Base-by-base conservation (phyloP, 768 basidiomycete species). In the Atractiella rhizophila region DNA sequence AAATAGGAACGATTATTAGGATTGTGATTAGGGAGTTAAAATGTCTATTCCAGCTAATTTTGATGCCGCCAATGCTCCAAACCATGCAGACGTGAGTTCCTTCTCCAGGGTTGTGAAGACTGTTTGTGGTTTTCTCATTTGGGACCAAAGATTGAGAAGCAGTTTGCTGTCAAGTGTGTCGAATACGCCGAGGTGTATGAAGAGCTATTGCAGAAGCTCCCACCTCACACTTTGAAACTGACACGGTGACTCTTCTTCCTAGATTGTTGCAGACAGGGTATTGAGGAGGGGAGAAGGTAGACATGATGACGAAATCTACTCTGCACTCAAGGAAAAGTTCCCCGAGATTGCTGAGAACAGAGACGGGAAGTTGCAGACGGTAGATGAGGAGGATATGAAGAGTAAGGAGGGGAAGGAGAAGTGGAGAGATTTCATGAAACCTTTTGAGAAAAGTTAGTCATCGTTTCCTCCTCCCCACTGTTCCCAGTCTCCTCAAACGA, bases 141-240 rank as follows among this genome's bases (percentile, higher is more conserved):
- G n/a, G n/a, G n/a, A n/a, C n/a, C n/a, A n/a, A n/a, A 83, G 80
- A 88, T 98, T 47, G 88, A 94, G 64, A 86, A 85, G 68, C 85
- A 91, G 76, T 83, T 85, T 56, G 81, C 81, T 20, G 88, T 98
- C 42, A 81, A 76, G 58, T 81, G 83, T 11, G 85, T 96, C 38
- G 86, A 98, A 57, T 83, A 96, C 50, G 81, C 86, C 33, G 81
- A 94, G 79, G 83, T 83, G 7, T 94, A 94, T 62, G 88, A 85
- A 76, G 85, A 82, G 56, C 66, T 98, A 32, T 62, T 94, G 39
- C 75, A 76, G 55, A 74, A 73, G 54, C 70, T 91, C 37, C 57
- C 65, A 15, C 85, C 86, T 33, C 66, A 65, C 42, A 69, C 71
- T 33, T 70, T 94, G 46, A 41, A 41, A n/a, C 10, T 30, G 16